Base-by-base conservation (phyloP, 768 basidiomycete species). In the Dioszegia aurantiaca region DNA sequence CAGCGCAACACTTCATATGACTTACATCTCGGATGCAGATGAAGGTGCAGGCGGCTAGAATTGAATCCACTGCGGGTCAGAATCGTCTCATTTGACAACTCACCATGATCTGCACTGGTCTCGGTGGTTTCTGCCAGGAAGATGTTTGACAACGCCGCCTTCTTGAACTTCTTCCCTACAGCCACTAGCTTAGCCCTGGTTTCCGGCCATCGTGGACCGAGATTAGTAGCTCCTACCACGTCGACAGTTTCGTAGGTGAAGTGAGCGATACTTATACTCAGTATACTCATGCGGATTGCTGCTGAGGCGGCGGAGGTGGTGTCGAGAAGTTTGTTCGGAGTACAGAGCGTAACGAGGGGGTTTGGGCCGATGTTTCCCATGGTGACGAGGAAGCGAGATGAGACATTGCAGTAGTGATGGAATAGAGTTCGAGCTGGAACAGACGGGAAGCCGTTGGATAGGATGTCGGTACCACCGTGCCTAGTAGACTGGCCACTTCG, bases 291-390 rank as follows among this genome's bases (percentile, higher is more conserved):
- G 31, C 70, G 30, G 11, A 72, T 64, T 10, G 70, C 67, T 0
- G 70, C 70, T 0, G 64, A 64, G 2, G 65, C 65, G 1, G 70
- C 56, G 19, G 60, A 60, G 26, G 52, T 55, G 1, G 67, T 69
- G 55, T 72, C 67, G 28, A 72, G 57, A 16, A 72, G 42, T n/a
- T 54, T 61, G 19, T 53, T 33, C 11, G 59, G 67, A 27, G 60
- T 67, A 56, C 63, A 69, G 36, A 72, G 58, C 14, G 62, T 56
- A n/a, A 68, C 43, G 16, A 68, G 54, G 0, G 69, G 69, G 52
- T 71, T 71, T 4, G 64, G 67, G 27, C 61, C 64, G n/a, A 65
- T 71, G 36, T 65, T 63, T 3, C 67, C 67, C 67, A 71, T 71
- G 4, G 69, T 66, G 44, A 71, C 55, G 36, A 68, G 52, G 41